phyloP scores from a whole-genome alignment of 768 basidiomycete genomes.

The Phanerochaete sordida region DNA sequence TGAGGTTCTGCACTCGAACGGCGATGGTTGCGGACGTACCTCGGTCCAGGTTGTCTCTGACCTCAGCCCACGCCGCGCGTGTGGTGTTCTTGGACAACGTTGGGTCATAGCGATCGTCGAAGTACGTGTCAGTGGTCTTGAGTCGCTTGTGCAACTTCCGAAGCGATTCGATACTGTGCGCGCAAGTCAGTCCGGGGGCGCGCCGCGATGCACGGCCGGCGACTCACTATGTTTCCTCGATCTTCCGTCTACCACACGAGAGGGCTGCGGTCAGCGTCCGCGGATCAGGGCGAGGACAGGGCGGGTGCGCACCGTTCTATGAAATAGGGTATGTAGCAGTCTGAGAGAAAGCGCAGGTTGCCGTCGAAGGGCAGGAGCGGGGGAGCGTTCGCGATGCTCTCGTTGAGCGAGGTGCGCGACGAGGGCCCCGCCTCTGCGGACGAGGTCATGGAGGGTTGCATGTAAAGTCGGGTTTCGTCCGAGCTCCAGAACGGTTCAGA shows the following conservation, averaged over 20 bases:
- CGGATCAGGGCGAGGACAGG: conserved; percentile 13
- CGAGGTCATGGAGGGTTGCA: conserved; percentile 18
- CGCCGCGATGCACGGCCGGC: not conserved
- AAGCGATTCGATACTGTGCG: conserved; percentile 66
- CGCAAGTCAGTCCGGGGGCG: not conserved
- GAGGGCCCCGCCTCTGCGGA: conserved; percentile 19
- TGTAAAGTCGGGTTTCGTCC: not conserved
- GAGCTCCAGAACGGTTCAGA: not conserved
- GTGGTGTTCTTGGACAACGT: conserved; percentile 39
- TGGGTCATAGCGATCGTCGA: conserved; percentile 70
- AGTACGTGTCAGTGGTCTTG: conserved; percentile 61
- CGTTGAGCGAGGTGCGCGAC: conserved; percentile 12
- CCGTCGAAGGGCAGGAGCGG: conserved; percentile 70
- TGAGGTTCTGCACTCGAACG: not conserved
- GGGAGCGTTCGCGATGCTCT: conserved; percentile 12
- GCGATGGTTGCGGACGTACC: conserved; percentile 37
- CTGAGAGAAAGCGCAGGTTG: conserved; percentile 63
- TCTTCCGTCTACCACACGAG: conserved; percentile 55
- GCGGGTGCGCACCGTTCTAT: conserved; percentile 65
- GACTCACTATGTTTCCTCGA: conserved; percentile 85
- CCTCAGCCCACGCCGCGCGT: conserved; percentile 77
- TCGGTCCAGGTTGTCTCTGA: conserved; percentile 82
- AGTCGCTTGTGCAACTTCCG: conserved; percentile 68
- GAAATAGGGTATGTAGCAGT: conserved; percentile 83
- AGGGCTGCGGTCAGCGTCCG: conserved; percentile 6